Base-by-base conservation (phyloP, 805 yeast genomes). In the Citeromyces nyonsensis region DNA sequence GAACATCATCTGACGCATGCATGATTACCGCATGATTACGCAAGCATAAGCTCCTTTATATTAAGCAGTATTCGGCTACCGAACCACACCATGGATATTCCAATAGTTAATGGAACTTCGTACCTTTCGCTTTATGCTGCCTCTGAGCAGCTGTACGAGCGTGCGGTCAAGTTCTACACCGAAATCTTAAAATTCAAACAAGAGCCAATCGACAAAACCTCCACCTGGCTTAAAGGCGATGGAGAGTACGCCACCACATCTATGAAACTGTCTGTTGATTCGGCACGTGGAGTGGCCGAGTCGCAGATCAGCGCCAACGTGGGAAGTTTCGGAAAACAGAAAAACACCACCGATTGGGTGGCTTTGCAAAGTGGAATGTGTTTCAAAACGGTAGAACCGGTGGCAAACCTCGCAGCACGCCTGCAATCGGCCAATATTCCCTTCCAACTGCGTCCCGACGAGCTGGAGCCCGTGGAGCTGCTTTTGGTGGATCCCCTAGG, bases 401-500 rank as follows among this genome's bases (percentile, higher is more conserved):
- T 72, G 26, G 54, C 52, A 40, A 41, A 48, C 30, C 37, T 66
- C 35, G 51, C 65, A 25, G 41, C 41, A 32, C 41, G 46, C n/a
- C 50, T 67, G 15, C 40, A 51, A 30, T 40, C 45, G 10, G 40
- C 43, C 4, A 43, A 54, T 1, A 38, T 44, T 29, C 56, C 63
- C 10, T 59, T 56, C 35, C 86, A 77, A 51, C 61, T 69, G 15
- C 60, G 66, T 43, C 95, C 97, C 4, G 73, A 75, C 36, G 80
- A 72, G 30, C 56, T 77, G 35, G 69, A 67, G 35, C 94, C 95
- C 4, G 63, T 68, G 41, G 94, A 83, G 51, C 59, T 80, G 5
- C 83, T 77, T 51, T 66, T 73, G 6, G 48, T 79, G 15, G 96
- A 88, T 51, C 96, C 97, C 6, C 57, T 85, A 40, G 95, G 95